Percentiles rank a stretch among this genome's conserved stretches.
Evolutionary conservation across 306 rosid genomes (phyloP).

Genomic region (Cicer judaicum): DNA sequence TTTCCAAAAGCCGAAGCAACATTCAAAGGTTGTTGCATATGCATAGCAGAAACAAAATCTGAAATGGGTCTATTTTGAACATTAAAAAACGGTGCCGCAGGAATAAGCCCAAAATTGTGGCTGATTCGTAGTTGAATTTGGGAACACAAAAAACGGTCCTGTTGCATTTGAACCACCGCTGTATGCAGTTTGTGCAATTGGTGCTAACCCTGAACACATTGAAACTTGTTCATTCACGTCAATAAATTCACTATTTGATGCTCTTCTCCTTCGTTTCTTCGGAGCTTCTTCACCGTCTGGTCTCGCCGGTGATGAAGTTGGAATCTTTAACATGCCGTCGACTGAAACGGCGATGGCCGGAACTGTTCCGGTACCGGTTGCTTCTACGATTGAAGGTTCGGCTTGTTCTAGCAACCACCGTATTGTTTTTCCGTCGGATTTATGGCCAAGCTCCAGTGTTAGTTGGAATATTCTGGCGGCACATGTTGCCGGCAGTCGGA

Average conservation of each 20-base stretch:
- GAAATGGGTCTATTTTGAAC: constrained; percentile 70
- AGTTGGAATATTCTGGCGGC: too few species aligned
- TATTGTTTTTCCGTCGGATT: too few species aligned
- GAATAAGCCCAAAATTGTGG: constrained; percentile 80
- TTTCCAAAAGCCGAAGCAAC: constrained; percentile 15
- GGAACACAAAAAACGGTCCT: constrained; percentile 76
- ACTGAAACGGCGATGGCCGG: too few species aligned
- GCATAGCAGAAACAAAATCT: constrained; percentile 60
- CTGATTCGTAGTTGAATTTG: constrained; percentile 49
- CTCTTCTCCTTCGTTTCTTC: constrained; percentile 56
- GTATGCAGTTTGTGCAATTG: constrained; percentile 52
- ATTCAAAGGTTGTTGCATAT: constrained; percentile 41
- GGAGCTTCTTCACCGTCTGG: constrained; percentile 52
- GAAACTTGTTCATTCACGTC: constrained; percentile 60
- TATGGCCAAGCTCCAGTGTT: too few species aligned
- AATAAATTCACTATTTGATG: constrained; percentile 56
- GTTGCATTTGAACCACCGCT: constrained; percentile 41
- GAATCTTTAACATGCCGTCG: too few species aligned
- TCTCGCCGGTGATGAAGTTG: too few species aligned
- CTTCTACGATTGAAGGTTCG: too few species aligned
- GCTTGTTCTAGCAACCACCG: too few species aligned
- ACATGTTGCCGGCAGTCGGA: too few species aligned
- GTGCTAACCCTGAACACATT: constrained; percentile 70
- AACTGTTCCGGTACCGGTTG: too few species aligned
- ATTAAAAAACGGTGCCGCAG: constrained; percentile 56